phyloP scores from a whole-genome alignment of 2,329 filamentous ascomycete species.

The Cyclaneusma minus region DNA sequence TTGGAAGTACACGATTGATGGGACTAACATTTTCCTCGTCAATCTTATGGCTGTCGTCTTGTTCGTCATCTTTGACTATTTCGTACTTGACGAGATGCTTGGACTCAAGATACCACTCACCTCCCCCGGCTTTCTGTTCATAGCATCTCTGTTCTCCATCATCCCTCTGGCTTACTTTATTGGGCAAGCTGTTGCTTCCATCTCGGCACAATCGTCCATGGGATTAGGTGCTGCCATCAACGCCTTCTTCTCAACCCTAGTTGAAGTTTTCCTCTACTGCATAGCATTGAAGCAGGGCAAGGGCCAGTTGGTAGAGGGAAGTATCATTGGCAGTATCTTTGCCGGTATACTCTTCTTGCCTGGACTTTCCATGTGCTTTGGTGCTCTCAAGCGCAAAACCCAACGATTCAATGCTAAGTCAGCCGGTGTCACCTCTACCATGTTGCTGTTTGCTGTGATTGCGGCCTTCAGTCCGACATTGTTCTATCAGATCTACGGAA shows the following conservation, averaged over 20 bases:
- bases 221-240: slow-evolving; percentile 93
- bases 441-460: slow-evolving; percentile 92
- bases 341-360: slow-evolving; percentile 90
- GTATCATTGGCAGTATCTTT: slow-evolving; percentile 95
- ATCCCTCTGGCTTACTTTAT: slow-evolving; percentile 98
- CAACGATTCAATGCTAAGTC: slow-evolving; percentile 96
- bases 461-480: slow-evolving; percentile 89
- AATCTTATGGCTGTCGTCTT: slow-evolving; percentile 89
- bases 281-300: slow-evolving; percentile 88
- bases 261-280: slow-evolving; percentile 96
- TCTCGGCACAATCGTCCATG: slow-evolving; percentile 98
- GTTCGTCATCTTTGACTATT: slow-evolving; percentile 90
- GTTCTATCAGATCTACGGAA: slow-evolving; percentile 98
- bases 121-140: slow-evolving; percentile 72
- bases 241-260: slow-evolving; percentile 93
- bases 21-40: slow-evolving; percentile 97
- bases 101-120: slow-evolving; percentile 61
- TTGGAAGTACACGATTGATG: slow-evolving; percentile 98
- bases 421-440: slow-evolving; percentile 91
- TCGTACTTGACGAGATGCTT: slow-evolving; percentile 54
- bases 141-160: slow-evolving; percentile 72
- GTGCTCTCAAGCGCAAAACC: slow-evolving; percentile 92
- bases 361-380: slow-evolving; percentile 96
- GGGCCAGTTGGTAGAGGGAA: slow-evolving; percentile 82
- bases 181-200: slow-evolving; percentile 93